These are phyloP conservation scores for Phialophora verrucosa DNA, from an alignment of 2,329 filamentous ascomycete species.

Conservation along the genomic window DNA sequence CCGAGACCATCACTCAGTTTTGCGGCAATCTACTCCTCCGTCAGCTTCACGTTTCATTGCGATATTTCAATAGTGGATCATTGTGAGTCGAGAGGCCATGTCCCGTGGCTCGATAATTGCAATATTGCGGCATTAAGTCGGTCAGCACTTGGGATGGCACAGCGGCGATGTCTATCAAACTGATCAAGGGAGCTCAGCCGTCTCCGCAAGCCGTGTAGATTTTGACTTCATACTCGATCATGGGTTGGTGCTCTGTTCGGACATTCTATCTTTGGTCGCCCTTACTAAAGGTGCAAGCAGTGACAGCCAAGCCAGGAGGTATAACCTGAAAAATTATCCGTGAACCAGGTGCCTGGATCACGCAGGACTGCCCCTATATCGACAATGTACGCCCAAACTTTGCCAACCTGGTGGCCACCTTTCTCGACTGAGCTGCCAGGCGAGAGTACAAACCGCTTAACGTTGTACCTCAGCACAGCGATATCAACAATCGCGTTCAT, in stretches of 20 bases:
- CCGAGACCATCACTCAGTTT: conserved; percentile 1
- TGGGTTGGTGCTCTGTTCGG: not conserved
- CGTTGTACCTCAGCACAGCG: conserved; percentile 5
- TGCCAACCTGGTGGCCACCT: conserved; percentile 5
- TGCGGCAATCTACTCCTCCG: not conserved
- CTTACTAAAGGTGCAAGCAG: not conserved
- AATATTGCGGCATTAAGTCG: conserved; percentile 30
- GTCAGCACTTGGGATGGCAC: conserved; percentile 33
- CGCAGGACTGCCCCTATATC: conserved; percentile 8
- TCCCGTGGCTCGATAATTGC: conserved; percentile 45
- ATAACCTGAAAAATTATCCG: not conserved
- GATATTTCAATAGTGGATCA: conserved; percentile 22
- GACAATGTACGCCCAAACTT: conserved; percentile 9
- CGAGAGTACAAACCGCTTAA: conserved; percentile 3
- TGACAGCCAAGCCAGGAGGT: not conserved
- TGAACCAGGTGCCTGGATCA: conserved; percentile 15
- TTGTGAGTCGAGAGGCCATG: conserved; percentile 47
- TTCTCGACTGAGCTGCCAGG: not conserved
- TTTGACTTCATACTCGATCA: not conserved
- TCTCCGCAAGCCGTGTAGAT: conserved; percentile 3
- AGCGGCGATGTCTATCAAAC: conserved; percentile 30
- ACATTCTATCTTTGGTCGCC: conserved; percentile 13
- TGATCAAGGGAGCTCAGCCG: conserved; percentile 34
- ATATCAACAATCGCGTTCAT: conserved; percentile 18
- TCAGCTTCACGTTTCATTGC: not conserved